Conservation (phyloP, 2,329 filamentous ascomycete genomes). For the Colletotrichum echinochloae region DNA sequence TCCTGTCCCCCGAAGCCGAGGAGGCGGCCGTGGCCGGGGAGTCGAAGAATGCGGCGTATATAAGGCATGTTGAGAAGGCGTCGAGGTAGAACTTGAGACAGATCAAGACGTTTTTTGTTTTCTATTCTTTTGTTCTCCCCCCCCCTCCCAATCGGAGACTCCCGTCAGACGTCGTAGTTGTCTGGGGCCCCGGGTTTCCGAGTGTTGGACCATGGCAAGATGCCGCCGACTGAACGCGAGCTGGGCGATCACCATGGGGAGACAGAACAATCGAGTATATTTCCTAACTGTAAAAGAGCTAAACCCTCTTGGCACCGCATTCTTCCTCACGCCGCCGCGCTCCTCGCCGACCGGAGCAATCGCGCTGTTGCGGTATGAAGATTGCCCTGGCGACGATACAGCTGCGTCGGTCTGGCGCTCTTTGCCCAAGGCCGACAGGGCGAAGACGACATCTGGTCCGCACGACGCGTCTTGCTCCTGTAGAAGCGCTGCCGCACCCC, state of each 20-base stretch:
- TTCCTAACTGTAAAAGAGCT: background rate
- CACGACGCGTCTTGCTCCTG: background rate
- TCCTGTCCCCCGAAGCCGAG: background rate
- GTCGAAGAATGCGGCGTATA: background rate
- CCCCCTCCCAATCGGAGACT: no score
- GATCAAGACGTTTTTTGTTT: background rate
- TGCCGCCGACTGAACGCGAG: no score
- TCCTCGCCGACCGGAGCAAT: background rate
- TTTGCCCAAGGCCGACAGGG: background rate
- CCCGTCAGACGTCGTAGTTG: background rate
- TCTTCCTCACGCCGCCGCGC: background rate
- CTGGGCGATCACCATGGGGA: background rate
- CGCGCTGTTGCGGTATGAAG: background rate
- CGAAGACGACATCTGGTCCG: background rate
- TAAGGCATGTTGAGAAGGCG: constrained; percentile 22
- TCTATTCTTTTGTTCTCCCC: no score
- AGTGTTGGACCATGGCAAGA: background rate
- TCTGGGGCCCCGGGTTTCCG: background rate
- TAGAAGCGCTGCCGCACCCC: no score
- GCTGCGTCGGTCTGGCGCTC: background rate
- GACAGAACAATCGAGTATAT: background rate
- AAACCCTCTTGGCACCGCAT: background rate
- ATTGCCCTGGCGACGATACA: background rate
- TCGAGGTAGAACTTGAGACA: background rate
- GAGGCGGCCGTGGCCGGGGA: background rate